phyloP scores from a whole-genome alignment of 148 eudicot genomes.

The Persicaria tinctoria region DNA sequence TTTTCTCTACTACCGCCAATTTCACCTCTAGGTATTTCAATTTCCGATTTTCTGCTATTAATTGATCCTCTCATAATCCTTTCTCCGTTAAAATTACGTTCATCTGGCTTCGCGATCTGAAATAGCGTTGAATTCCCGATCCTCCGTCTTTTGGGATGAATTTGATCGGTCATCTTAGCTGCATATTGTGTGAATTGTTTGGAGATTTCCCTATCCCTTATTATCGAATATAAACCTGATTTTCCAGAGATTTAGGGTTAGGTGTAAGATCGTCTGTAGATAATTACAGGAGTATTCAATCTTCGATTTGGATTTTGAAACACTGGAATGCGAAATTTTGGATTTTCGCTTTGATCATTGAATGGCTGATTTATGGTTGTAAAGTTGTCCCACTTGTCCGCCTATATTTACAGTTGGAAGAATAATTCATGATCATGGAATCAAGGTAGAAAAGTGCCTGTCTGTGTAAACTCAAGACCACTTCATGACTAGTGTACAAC shows the following conservation, averaged over 20 bases:
- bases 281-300: neutral
- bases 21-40: conserved; percentile 55
- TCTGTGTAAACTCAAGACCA: neutral
- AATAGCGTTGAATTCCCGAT: neutral
- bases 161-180: neutral
- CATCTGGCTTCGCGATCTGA: conserved; percentile 2
- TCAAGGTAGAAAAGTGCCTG: neutral
- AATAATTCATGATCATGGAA: neutral
- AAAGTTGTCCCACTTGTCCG: neutral
- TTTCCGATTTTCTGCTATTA: neutral
- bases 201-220: neutral
- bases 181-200: neutral
- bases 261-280: neutral
- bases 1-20: conserved; percentile 59
- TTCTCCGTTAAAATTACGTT: neutral
- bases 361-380: neutral
- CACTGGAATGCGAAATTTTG: neutral
- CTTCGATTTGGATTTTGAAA: neutral
- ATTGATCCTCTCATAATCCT: neutral
- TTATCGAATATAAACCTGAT: neutral
- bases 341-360: neutral
- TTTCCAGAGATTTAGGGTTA: neutral
- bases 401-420: neutral
- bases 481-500: neutral
- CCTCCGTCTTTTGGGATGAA: neutral